Percentiles rank a stretch among this genome's conserved stretches.
These are phyloP conservation scores for Podospora conica DNA, from an alignment of 495 filamentous ascomycete species.

Conservation along the genomic window DNA sequence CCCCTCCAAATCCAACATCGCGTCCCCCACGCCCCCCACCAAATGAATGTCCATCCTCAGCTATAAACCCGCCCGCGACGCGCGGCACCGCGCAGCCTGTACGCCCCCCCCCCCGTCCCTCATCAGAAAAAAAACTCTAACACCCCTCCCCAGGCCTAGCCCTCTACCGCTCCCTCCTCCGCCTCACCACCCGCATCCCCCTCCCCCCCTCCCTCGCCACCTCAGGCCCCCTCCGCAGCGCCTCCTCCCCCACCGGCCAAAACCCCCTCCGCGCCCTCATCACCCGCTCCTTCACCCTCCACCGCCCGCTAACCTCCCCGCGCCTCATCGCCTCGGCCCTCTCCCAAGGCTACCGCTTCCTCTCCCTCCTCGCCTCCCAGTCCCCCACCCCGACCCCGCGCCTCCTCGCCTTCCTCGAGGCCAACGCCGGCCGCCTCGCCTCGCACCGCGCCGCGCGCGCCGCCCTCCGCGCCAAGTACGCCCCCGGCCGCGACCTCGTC, in stretches of 20 bases:
- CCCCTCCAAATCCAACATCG: background rate
- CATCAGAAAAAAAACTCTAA: background rate
- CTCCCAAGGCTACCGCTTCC: slow-evolving; percentile 54
- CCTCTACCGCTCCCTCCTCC: slow-evolving; percentile 67
- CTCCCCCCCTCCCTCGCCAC: slow-evolving; percentile 34
- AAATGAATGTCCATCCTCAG: slow-evolving; percentile 40
- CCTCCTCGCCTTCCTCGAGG: slow-evolving; percentile 31
- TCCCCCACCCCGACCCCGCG: slow-evolving; percentile 15
- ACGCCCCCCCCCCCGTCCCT: slow-evolving; percentile 16
- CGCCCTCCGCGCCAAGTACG: slow-evolving; percentile 12
- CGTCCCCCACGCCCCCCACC: slow-evolving; percentile 1
- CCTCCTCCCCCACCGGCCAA: slow-evolving; percentile 13
- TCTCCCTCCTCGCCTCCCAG: slow-evolving; percentile 22
- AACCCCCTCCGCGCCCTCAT: slow-evolving; percentile 39
- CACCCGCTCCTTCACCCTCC: slow-evolving; percentile 52
- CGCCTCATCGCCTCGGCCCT: slow-evolving; percentile 50
- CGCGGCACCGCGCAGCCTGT: slow-evolving; percentile 63
- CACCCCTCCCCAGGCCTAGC: slow-evolving; percentile 51
- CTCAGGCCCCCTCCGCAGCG: slow-evolving; percentile 28
- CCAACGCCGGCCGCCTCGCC: slow-evolving; percentile 25
- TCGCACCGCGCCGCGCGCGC: background rate
- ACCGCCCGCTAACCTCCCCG: slow-evolving; percentile 48
- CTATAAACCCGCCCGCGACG: slow-evolving; percentile 38
- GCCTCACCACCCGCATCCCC: slow-evolving; percentile 49
- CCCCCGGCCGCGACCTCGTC: slow-evolving; percentile 20